Evolutionary conservation across 2,329 filamentous ascomycete species (phyloP), one percentile per base, ranked within the genome.

Genomic region (Botryosphaeria dothidea): DNA sequence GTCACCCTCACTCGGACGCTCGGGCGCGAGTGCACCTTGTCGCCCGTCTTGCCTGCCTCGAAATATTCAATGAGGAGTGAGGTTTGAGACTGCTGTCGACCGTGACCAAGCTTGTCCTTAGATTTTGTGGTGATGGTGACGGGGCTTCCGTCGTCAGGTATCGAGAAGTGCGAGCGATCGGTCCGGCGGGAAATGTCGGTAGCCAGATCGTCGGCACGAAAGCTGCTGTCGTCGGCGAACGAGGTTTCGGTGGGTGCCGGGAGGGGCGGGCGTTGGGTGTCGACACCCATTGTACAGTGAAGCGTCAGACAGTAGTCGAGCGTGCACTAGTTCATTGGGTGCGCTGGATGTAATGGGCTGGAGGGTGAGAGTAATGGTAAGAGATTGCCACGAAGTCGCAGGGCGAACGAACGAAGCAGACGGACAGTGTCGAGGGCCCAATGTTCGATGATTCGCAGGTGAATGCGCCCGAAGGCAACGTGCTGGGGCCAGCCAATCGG

Each of bases 31-130:
- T 88, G 85, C 36, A 83, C 81, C 72, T 80, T 84, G 72, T 79
- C 83, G 71, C 83, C 83, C 65, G 85, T 81, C 77, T 92, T 93
- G 68, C 89, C 88, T 70, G 88, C 91, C 80, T 97, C 93, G 73
- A 96, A 97, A 79, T 96, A 97, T 80, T 97, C 93, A 73, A 97
- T 97, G 72, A 97, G 84, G 69, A 97, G 84, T 65, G 92, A 96
- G 41, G 93, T 96, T 81, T 96, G 93, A 51, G 92, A 96, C 71
- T 85, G 78, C 74, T 79, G 74, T 75, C 78, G 83, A 78, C 82
- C 82, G 65, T 85, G 79, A 77, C 77, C 69, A 80, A 84, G 67
- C 76, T 87, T 89, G 71, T 79, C 88, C 86, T 78, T 91, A 66
- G 74, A 74, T 84, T 74, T 87, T 49, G 94, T 97, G 75, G 90